A percentile compares a stretch with the other conserved stretches of the same genome.
Evolutionary conservation across 1,284 basidiomycete species (phyloP).

Genomic region (Austropuccinia psidii): DNA sequence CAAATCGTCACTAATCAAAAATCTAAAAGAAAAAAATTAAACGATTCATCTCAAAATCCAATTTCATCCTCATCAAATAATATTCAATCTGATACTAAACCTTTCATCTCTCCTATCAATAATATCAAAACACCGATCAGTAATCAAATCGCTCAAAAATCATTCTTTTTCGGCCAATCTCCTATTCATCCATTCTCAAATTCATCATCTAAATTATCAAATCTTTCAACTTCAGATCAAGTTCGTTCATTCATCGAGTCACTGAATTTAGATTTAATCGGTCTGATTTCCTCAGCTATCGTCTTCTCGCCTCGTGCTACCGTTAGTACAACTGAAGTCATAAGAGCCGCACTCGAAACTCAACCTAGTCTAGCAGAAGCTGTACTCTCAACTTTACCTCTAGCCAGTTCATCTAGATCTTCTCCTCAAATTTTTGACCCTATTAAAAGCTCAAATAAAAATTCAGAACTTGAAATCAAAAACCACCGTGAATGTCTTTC

Average conservation of each 20-base stretch:
- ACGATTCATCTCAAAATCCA: background rate
- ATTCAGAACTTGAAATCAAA: background rate
- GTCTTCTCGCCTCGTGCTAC: slow-evolving; percentile 33
- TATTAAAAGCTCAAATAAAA: background rate
- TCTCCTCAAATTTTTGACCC: background rate
- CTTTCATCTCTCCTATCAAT: background rate
- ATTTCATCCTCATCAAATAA: background rate
- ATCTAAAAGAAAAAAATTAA: background rate
- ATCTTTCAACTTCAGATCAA: background rate
- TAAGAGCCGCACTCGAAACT: slow-evolving; percentile 27
- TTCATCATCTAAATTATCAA: too few relatives aligned
- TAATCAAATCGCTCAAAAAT: background rate
- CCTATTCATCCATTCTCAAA: background rate
- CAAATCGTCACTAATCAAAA: background rate
- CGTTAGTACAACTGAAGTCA: slow-evolving; percentile 33
- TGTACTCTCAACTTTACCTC: slow-evolving; percentile 16
- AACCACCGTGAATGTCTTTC: slow-evolving; percentile 22
- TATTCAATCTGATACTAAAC: background rate
- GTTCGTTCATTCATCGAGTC: slow-evolving; percentile 11
- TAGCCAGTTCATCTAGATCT: slow-evolving; percentile 7
- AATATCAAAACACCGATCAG: background rate
- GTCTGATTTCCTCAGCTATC: slow-evolving; percentile 33
- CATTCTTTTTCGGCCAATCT: slow-evolving; percentile 9
- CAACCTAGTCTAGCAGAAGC: slow-evolving; percentile 32
- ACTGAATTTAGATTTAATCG: slow-evolving; percentile 17